Evolutionary conservation across 352 stramenopile species (phyloP), one percentile per base, ranked within the genome.

Genomic region (Phytophthora hybrid): DNA sequence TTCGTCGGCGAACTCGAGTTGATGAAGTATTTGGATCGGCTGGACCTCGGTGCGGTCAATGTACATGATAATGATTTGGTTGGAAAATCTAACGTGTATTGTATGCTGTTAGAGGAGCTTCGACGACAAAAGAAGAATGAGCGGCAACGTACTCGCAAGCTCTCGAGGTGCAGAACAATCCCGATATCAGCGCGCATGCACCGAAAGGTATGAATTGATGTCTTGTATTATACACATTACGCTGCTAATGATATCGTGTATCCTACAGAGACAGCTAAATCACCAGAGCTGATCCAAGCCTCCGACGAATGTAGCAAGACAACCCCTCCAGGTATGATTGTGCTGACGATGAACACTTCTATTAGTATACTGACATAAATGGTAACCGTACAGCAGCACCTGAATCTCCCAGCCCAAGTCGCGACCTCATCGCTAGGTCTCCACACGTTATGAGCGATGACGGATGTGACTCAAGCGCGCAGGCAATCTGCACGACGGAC

Each of bases 11-110:
- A 53, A 7, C 18, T 29, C n/a, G 46, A 53, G 46, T 29, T 16
- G 46, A 53, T 53, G 46, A 53, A 26, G 46, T 53, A 53, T 53
- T n/a, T 53, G 46, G n/a, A 29, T 53, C 18, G n/a, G 46, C 46
- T 53, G 46, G n/a, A 53, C 46, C 46, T 53, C 46, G 46, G 46
- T 26, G 26, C 26, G n/a, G 5, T 26, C 46, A 26, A 26, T 26
- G 23, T 26, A 26, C 23, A 26, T 26, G 23, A 26, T 2, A 1
- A 26, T 26, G 23, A 26, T 26, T 26, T 26, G 23, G 23, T 26
- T 26, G 23, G 23, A 26, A n/a, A 10, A 53, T 29, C 46, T 53
- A 29, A 53, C 46, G 26, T 29, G 46, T n/a, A 14, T 18, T 53
- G 18, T 53, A 53, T 53, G 8, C 46, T 53, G 46, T 0, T 53